A percentile compares a stretch with the other conserved stretches of the same genome.
Conservation (phyloP, 352 stramenopile genomes). For the Globisporangium viniferum region DNA sequence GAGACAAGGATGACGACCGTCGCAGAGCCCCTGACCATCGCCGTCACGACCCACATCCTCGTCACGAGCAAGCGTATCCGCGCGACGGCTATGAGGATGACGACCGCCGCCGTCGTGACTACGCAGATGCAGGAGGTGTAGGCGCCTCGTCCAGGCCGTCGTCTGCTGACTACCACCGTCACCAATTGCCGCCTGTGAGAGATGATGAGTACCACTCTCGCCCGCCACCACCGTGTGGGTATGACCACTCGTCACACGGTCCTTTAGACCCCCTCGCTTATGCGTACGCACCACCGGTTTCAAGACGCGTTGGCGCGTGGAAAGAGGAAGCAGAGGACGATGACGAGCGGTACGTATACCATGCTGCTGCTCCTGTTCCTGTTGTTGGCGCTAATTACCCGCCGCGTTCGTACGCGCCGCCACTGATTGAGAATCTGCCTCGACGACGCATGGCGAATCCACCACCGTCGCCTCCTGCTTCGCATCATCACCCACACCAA, state of each 20-base stretch:
- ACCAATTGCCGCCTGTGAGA: neutral
- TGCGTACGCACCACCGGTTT: neutral
- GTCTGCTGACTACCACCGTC: neutral
- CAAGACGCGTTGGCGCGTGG: neutral
- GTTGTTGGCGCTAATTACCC: neutral
- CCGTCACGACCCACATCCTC: neutral
- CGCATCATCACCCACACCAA: neutral
- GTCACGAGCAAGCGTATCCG: neutral
- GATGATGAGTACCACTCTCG: neutral
- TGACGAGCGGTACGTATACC: neutral
- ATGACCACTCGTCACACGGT: neutral
- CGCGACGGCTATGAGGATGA: neutral
- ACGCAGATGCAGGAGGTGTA: neutral
- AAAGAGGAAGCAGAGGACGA: neutral
- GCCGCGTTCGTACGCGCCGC: neutral
- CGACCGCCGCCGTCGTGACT: neutral
- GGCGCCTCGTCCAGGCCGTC: neutral
- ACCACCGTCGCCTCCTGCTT: neutral
- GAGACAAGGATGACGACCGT: neutral
- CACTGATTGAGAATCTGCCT: conserved; percentile 4
- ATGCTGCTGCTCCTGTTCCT: neutral
- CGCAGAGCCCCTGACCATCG: neutral
- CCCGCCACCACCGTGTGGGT: neutral
- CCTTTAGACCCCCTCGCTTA: neutral
- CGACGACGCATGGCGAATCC: neutral